These are phyloP conservation scores for Aspergillus nanangensis DNA, from an alignment of 495 filamentous ascomycete genomes.

Conservation along the genomic window DNA sequence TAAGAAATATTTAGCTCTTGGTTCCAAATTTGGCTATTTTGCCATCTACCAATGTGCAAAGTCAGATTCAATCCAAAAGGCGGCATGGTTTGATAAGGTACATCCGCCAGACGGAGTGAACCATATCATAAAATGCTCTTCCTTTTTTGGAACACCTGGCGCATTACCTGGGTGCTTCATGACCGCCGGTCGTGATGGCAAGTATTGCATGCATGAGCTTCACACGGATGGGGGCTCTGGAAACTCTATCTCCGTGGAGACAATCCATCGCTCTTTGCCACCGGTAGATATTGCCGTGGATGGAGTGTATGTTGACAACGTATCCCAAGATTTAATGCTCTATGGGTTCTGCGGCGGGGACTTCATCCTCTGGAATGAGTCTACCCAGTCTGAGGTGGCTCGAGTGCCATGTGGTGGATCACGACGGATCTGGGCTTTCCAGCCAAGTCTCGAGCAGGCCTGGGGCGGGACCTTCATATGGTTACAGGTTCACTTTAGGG, in stretches of 20 bases:
- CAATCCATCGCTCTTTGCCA: constrained; percentile 50
- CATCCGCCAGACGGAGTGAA: constrained; percentile 69
- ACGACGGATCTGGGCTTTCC: constrained; percentile 66
- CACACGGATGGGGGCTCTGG: too few relatives aligned
- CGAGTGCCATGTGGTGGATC: constrained; percentile 76
- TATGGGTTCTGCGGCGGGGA: constrained; percentile 75
- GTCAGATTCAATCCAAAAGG: constrained; percentile 15
- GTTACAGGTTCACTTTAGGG: constrained; percentile 39
- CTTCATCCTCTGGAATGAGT: constrained; percentile 78
- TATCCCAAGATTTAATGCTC: constrained; percentile 52
- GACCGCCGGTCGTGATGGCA: constrained; percentile 71
- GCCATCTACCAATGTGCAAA: constrained; percentile 43
- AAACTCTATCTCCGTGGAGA: constrained; percentile 25
- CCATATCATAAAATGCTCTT: constrained; percentile 42
- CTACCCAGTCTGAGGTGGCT: constrained; percentile 57
- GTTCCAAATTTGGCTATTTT: constrained; percentile 61
- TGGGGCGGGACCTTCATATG: constrained; percentile 44
- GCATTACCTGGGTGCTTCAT: constrained; percentile 36
- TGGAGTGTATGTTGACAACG: constrained; percentile 53
- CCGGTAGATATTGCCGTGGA: constrained; percentile 67
- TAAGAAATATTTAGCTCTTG: constrained; percentile 54
- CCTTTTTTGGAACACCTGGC: constrained; percentile 5
- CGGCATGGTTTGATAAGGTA: constrained; percentile 25
- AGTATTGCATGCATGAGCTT: constrained; percentile 53
- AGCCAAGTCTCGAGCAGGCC: constrained; percentile 18